Evolutionary conservation across 495 filamentous ascomycete species (phyloP), one percentile per base, ranked within the genome.

Genomic region (Penicillium ucsense): DNA sequence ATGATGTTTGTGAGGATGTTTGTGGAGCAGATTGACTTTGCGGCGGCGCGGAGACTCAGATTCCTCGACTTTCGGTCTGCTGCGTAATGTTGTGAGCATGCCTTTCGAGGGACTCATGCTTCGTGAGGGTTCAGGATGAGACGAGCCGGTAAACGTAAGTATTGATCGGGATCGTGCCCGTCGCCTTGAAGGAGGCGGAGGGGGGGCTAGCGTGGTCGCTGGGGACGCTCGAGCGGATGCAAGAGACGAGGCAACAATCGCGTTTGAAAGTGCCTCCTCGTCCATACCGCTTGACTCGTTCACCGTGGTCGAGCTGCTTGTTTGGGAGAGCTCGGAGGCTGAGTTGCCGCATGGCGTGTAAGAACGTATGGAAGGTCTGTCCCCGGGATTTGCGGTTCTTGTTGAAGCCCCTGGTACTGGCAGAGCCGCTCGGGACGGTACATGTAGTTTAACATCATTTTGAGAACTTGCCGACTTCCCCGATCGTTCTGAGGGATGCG

Each of bases 171-270:
- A 72, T 50, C 59, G 69, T 28, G 66, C 56, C 33, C 65, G 70
- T 35, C 78, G 73, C 31, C 81, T 78, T 31, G 39, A 41, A 30
- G 66, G 73, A 48, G 71, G 67, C 41, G 70, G 64, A 4, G 64
- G 67, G 12, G 65, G 76, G 2, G 67, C 63, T 3, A 67, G 38
- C 35, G 62, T 60, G 54, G 61, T 65, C 33, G 67, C 59, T 27
- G 77, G 78, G 3, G 84, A 82, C 30, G 77, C 76, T 4, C 81
- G 77, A 3, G 85, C 78, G 5, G 89, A 84, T 36, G 89, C 91
- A 4, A 92, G 71, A 46, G 84, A 87, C 41, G 88, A 86, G 27
- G 89, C 92, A 36, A 92, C 76, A 52, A 95, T 89, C 43, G 92
- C 88, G 64, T 89, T 82, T 20, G 80, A 80, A 5, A 80, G 68